phyloP scores from a whole-genome alignment of 73 alveolate genomes.

The Loxodes magnus region DNA sequence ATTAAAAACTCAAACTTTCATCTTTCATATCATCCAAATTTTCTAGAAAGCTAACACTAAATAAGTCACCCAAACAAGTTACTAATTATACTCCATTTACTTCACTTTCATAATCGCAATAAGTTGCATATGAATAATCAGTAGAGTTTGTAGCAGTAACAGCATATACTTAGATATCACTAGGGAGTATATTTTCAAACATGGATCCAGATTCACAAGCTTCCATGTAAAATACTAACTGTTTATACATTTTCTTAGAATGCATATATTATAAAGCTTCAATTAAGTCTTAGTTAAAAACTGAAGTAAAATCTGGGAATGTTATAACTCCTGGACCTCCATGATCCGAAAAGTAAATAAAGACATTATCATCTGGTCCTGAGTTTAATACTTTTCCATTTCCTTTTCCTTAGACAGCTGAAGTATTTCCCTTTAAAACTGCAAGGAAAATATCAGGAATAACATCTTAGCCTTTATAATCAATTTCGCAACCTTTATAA shows the following conservation, averaged over 20 bases:
- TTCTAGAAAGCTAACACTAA: conserved; percentile 93
- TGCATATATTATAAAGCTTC: conserved; percentile 72
- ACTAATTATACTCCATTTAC: conserved; percentile 87
- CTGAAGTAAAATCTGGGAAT: conserved; percentile 64
- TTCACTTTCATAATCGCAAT: conserved; percentile 74
- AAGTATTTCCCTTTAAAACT: conserved; percentile 63
- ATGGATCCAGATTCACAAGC: conserved; percentile 97
- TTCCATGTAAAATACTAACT: conserved; percentile 87
- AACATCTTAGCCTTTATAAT: conserved; percentile 78
- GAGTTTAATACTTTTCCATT: conserved; percentile 72
- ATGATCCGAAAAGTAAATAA: conserved; percentile 90
- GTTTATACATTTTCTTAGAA: conserved; percentile 64
- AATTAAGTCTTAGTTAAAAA: conserved; percentile 61
- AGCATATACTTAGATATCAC: conserved; percentile 57
- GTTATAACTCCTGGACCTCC: conserved; percentile 85
- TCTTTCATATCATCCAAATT: too few relatives aligned
- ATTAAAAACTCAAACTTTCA: too few relatives aligned
- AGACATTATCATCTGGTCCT: conserved; percentile 43
- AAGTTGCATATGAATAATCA: conserved; percentile 92
- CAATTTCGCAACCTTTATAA: conserved; percentile 88
- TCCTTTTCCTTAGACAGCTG: conserved; percentile 19
- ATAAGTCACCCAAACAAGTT: conserved; percentile 97
- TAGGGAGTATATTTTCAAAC: conserved; percentile 36
- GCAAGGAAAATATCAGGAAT: conserved; percentile 81
- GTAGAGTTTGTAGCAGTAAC: conserved; percentile 91